Evolutionary conservation across 164 flowering plant species (phyloP), one percentile per base, ranked within the genome.

Genomic region (Cinnamomum micranthum): DNA sequence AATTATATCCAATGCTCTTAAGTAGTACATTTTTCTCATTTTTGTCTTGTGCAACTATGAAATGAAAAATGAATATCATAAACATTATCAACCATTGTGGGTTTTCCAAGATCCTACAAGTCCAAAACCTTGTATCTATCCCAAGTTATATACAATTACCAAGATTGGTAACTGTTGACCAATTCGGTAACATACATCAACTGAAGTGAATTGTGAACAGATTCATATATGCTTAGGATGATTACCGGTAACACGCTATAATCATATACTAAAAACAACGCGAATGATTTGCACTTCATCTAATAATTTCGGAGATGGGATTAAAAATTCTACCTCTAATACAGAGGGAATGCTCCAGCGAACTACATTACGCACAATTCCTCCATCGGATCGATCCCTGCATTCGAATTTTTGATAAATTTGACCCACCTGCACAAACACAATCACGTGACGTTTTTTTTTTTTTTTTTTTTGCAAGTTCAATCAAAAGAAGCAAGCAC

Each of bases 361-460:
- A n/a, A 95, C 95, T 65, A 95, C 86, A 85, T 95, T 95, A 19
- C 91, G 89, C 13, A 92, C 86, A 50, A 87, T 60, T 12, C 97
- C 98, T 77, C 87, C 88, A 72, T 82, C 76, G 20, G 85, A 76
- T 68, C 78, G 79, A 74, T 85, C 85, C 71, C 72, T 71, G 71
- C 97, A 95, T 79, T 93, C 97, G 80, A 95, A 95, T 72, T 90
- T 93, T 78, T 95, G 99, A 71, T 79, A 95, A 60, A 95, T 92
- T 81, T 93, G 99, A 25, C 97, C 98, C 68, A 95, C 92, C 98
- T 95, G 77, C 41, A 72, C 52, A 33, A 31, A 33, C 25, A n/a
- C n/a, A n/a, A n/a, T n/a, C n/a, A n/a, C n/a, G n/a, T n/a, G n/a
- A n/a, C n/a, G n/a, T n/a, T n/a, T n/a, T n/a, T n/a, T n/a, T n/a